Conservation (phyloP, 2,329 filamentous ascomycete species). For the Periconia macrospinosa region DNA sequence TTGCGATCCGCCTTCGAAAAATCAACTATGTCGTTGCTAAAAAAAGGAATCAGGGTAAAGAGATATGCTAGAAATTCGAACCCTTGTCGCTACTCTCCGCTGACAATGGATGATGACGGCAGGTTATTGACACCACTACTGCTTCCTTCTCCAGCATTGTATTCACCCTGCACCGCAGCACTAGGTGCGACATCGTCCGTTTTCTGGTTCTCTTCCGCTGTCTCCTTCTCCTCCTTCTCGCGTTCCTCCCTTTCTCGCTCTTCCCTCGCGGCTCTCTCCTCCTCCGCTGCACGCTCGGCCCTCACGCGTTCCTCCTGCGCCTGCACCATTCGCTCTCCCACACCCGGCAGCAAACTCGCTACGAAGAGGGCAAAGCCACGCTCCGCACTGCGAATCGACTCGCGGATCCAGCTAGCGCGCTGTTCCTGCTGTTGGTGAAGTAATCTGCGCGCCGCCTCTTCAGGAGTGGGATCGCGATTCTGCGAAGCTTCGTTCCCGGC, state of each 20-base stretch:
- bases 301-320: slow-evolving; percentile 54
- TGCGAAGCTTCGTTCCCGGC: slow-evolving; percentile 6
- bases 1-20: too few species aligned
- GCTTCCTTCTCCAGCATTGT: too few species aligned
- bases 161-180: too few species aligned
- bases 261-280: slow-evolving; percentile 18
- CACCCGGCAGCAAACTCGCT: slow-evolving; percentile 63
- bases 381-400: slow-evolving; percentile 52
- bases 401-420: slow-evolving; percentile 32
- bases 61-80: too few species aligned
- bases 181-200: background rate
- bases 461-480: slow-evolving; percentile 34
- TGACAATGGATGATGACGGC: too few species aligned
- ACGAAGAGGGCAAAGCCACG: slow-evolving; percentile 63
- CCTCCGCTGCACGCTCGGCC: slow-evolving; percentile 30
- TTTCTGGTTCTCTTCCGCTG: background rate
- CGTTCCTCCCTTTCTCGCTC: slow-evolving; percentile 19
- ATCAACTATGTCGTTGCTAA: too few species aligned
- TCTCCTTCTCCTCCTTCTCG: slow-evolving; percentile 8
- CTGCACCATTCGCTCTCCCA: slow-evolving; percentile 63
- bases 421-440: slow-evolving; percentile 39
- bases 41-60: too few species aligned
- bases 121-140: too few species aligned
- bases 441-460: slow-evolving; percentile 46
- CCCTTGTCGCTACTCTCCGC: too few species aligned